Evolutionary conservation across 495 filamentous ascomycete genomes (phyloP).

Genomic region (Hypomontagnella submonticulosa): DNA sequence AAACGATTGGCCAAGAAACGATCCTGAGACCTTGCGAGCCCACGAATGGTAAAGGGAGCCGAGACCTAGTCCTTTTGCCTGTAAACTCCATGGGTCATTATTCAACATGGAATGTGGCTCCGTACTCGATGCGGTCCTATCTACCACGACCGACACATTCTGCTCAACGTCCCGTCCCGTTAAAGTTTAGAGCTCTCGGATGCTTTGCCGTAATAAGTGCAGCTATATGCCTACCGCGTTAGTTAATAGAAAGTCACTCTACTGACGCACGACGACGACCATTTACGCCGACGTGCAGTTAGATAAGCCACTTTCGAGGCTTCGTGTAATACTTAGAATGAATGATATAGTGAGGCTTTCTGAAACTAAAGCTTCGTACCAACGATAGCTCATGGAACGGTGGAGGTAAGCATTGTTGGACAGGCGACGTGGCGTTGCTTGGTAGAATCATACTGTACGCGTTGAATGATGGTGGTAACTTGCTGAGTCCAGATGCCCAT

Average conservation of each 20-base stretch:
- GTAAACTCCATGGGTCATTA: conserved; percentile 13
- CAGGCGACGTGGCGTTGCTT: conserved; percentile 22
- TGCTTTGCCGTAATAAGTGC: conserved; percentile 28
- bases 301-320: not conserved
- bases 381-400: conserved; percentile 3
- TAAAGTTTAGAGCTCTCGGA: conserved; percentile 22
- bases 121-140: conserved; percentile 24
- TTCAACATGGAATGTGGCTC: conserved; percentile 27
- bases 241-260: conserved; percentile 7
- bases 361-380: conserved; percentile 6
- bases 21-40: conserved; percentile 27
- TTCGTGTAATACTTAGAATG: conserved; percentile 8
- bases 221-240: conserved; percentile 2
- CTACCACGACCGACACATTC: conserved; percentile 21
- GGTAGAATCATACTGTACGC: conserved; percentile 8
- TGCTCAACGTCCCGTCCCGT: conserved; percentile 21
- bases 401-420: conserved; percentile 8
- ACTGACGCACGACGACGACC: conserved; percentile 10
- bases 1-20: conserved; percentile 45
- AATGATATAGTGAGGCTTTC: conserved; percentile 12
- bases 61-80: conserved; percentile 28
- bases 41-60: conserved; percentile 28
- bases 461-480: conserved; percentile 5
- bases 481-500: not conserved
- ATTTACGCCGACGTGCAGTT: conserved; percentile 17